Evolutionary conservation across 2,329 filamentous ascomycete species (phyloP), one percentile per base, ranked within the genome.

Genomic region (Orbilia ellipsospora): DNA sequence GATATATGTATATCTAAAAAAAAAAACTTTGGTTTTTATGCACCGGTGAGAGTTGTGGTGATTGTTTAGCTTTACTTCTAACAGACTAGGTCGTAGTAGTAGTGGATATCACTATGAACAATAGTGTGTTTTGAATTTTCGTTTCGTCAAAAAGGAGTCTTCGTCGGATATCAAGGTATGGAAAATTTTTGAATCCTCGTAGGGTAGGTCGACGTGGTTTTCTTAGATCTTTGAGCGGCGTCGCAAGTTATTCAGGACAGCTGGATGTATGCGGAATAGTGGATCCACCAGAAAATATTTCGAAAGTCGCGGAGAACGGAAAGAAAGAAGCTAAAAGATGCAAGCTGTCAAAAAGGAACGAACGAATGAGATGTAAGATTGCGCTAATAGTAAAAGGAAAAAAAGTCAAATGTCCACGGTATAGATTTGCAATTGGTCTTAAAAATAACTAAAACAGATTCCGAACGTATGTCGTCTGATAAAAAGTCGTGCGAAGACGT

Each of bases 381-480:
- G 31, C 31, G 31, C 31, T 36, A 6, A 36, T 36, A 6, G 31
- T 7, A 31, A 23, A 42, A 18, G 10, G 13, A n/a, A 45, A 45
- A 44, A 4, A 52, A 23, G n/a, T 4, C 50, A 31, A 50, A 31
- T 8, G 16, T 44, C 8, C 16, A 48, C 16, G n/a, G 18, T 10
- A 26, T 50, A 61, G 13, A n/a, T n/a, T 61, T 40, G 60, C 67
- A 72, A 72, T 72, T 65, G 67, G 52, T 72, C 60, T 65, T n/a
- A n/a, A 64, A 51, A 51, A 44, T 55, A 20, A 51, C 51, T 20
- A 28, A 42, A 44, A n/a, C 55, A 50, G 54, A 61, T 13, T 60
- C 15, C 45, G 31, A 60, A 44, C 20, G 54, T 60, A 59, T 72
- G 59, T 59, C 59, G 67, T 65, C 52, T 57, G 51, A 54, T 13